Evolutionary conservation across 768 basidiomycete species (phyloP).

Genomic region (Royoungia palumana): DNA sequence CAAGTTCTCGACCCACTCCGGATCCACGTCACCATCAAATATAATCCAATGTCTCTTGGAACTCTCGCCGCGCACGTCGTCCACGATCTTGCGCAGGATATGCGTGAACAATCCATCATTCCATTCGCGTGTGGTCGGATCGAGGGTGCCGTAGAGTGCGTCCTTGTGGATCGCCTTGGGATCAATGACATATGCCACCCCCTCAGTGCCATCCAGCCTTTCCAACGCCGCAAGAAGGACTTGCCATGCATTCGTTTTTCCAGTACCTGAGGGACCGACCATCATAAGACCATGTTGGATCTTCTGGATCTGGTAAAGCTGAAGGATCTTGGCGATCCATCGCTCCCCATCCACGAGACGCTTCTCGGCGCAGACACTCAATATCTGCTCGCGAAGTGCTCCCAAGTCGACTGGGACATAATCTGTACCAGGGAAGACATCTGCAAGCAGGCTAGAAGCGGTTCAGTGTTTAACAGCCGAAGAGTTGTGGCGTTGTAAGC

Average conservation of each 20-base stretch:
- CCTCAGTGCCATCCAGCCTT: slow-evolving; percentile 87
- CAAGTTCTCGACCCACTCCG: slow-evolving; percentile 99
- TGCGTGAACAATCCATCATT: slow-evolving; percentile 99
- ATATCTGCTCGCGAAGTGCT: slow-evolving; percentile 78
- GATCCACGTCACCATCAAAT: slow-evolving; percentile 99
- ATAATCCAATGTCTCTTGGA: slow-evolving; percentile 98
- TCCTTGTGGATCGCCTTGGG: slow-evolving; percentile 99
- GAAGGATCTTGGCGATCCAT: slow-evolving; percentile 95
- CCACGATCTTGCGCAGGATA: slow-evolving; percentile 94
- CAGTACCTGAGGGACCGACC: slow-evolving; percentile 96
- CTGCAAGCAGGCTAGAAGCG: slow-evolving; percentile 71
- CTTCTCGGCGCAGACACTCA: slow-evolving; percentile 81
- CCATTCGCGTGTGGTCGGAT: slow-evolving; percentile 98
- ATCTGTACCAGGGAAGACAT: slow-evolving; percentile 96
- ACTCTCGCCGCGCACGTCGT: slow-evolving; percentile 97
- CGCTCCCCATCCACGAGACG: slow-evolving; percentile 82
- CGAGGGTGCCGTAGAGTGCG: slow-evolving; percentile 93
- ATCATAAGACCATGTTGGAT: slow-evolving; percentile 99
- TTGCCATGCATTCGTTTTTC: slow-evolving; percentile 97
- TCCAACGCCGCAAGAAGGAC: slow-evolving; percentile 89
- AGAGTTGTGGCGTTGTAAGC: neutral
- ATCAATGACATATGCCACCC: slow-evolving; percentile 94
- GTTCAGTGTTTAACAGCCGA: slow-evolving; percentile 1
- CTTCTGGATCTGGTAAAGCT: slow-evolving; percentile 98
- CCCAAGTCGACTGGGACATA: slow-evolving; percentile 88